phyloP scores from a whole-genome alignment of 257 asterid genomes.

The Solanum virginianum region DNA sequence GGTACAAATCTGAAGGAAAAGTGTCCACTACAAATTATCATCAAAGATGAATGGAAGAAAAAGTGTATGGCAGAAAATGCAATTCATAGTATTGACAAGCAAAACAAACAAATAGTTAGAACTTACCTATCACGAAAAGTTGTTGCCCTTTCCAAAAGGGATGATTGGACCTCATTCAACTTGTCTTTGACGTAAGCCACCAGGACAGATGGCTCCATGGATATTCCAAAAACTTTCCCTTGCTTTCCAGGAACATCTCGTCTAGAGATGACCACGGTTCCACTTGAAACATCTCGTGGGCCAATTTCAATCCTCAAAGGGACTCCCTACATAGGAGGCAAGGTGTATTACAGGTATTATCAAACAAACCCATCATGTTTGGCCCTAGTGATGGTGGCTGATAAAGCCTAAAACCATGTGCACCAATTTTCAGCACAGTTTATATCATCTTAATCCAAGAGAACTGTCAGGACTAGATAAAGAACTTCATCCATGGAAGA shows the following conservation, averaged over 20 bases:
- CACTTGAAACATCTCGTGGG: constrained; percentile 81
- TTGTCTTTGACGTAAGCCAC: constrained; percentile 50
- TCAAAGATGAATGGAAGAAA: background rate
- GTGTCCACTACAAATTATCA: background rate
- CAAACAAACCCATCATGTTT: background rate
- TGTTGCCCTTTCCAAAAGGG: constrained; percentile 61
- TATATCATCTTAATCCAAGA: background rate
- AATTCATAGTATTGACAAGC: background rate
- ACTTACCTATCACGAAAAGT: constrained; percentile 74
- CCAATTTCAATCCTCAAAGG: constrained; percentile 95
- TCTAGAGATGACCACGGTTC: constrained; percentile 76
- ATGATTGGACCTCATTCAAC: constrained; percentile 71
- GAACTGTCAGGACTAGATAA: background rate
- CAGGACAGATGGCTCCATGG: constrained; percentile 72
- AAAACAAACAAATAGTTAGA: background rate
- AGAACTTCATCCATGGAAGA: background rate
- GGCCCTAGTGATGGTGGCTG: background rate
- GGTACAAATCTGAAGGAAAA: background rate
- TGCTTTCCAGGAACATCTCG: constrained; percentile 94
- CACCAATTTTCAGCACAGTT: background rate
- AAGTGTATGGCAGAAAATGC: background rate
- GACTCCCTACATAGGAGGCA: constrained; percentile 61
- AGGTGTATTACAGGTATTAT: background rate
- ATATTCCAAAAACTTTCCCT: constrained; percentile 89
- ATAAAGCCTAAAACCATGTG: background rate